Evolutionary conservation across 1,139 yeast species (phyloP), one percentile per base, ranked within the genome.

Genomic region (Blastobotrys capitulatus): DNA sequence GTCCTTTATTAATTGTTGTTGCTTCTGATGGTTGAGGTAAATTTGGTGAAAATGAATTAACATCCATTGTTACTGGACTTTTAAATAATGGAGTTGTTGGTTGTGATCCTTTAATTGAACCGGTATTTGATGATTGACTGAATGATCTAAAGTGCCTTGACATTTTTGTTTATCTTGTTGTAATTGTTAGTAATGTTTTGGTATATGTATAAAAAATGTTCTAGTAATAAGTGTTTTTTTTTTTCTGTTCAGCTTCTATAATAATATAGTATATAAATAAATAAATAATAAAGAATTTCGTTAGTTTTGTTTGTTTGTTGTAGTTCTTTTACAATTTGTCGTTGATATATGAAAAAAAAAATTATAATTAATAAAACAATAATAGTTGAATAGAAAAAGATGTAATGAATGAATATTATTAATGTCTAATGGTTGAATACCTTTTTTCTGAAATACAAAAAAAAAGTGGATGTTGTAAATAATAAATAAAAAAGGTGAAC

Each of bases 41-140:
- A 16, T 43, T 43, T 43, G 58, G 49, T 5, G 56, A 46, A 44
- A 55, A 56, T 46, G 48, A 44, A 19, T 49, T 32, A 20, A 55
- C 48, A 32, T 56, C 58, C 51, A 54, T 46, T 6, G 48, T 41
- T 7, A 53, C 53, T 4, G 57, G 56, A 22, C 57, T 49, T 38
- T 49, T 41, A 29, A 46, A 46, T 8, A 46, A 7, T 7, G 48
- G 46, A 2, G 46, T 37, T 34, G 10, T 16, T 9, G 46, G 35
- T 9, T n/a, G 16, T 18, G 18, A 15, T 6, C 31, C 38, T 8
- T 12, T 15, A 7, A 27, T 27, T 9, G 34, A 25, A 8, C 44
- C 44, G 3, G 41, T 26, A 10, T n/a, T 19, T 8, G 46, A 43
- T 26, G 36, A 25, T 5, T 13, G 15, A 6, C 38, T 27, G 18